Conservation (phyloP, 257 asterid genomes). For the Parsonsia alboflavescens region DNA sequence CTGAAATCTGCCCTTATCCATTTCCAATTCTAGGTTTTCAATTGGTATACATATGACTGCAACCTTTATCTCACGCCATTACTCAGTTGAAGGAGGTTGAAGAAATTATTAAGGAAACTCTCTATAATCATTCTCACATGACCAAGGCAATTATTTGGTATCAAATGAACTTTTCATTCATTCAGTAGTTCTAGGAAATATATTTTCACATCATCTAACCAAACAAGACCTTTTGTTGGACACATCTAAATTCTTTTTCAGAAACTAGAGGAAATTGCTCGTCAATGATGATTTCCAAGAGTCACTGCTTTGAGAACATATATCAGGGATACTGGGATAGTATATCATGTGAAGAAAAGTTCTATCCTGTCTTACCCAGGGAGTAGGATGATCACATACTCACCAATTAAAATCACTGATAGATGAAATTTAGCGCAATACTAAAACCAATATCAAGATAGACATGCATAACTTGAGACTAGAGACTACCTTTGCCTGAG, state of each 20-base stretch:
- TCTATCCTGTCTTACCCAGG: not conserved
- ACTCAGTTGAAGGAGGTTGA: not conserved
- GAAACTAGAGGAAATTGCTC: not conserved
- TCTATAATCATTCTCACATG: not conserved
- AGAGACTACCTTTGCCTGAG: constrained; percentile 52
- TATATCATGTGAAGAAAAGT: not conserved
- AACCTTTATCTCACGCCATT: not conserved
- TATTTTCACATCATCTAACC: not conserved
- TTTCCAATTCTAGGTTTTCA: not conserved
- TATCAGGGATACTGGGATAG: not conserved
- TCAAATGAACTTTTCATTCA: not conserved
- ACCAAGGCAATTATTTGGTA: not conserved
- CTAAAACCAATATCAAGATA: not conserved
- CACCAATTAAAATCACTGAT: not conserved
- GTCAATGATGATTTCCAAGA: not conserved
- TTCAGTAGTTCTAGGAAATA: not conserved
- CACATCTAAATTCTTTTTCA: not conserved
- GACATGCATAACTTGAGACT: not conserved
- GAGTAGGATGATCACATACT: not conserved
- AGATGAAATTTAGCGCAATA: not conserved
- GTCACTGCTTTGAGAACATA: not conserved
- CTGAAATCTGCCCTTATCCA: not conserved
- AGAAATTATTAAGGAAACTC: not conserved
- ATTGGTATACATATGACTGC: not conserved
- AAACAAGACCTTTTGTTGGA: not conserved